Evolutionary conservation across 352 stramenopile genomes (phyloP).

Genomic region (Thraustotheca clavata): DNA sequence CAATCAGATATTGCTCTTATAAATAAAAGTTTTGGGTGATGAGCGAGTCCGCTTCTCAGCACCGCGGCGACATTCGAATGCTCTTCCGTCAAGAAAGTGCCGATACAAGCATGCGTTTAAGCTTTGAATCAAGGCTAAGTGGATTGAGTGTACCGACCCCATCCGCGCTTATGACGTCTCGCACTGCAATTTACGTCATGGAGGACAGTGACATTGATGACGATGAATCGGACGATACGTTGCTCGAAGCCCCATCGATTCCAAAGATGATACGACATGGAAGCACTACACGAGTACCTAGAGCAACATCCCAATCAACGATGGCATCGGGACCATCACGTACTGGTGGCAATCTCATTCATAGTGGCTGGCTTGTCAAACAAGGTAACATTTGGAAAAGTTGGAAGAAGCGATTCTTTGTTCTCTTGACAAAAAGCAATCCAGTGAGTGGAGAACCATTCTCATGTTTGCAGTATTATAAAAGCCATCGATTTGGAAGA

Average conservation of each 20-base stretch:
- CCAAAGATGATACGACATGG: not conserved
- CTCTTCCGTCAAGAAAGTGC: constrained; percentile 6
- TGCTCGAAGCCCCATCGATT: not conserved
- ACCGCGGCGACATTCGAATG: constrained; percentile 10
- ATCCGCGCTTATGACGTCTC: not conserved
- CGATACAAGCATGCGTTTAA: not conserved
- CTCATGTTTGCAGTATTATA: constrained; percentile 79
- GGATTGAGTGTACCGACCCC: not conserved
- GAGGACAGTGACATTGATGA: constrained; percentile 20
- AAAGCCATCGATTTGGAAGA: constrained; percentile 72
- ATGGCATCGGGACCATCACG: not conserved
- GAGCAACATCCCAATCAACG: not conserved
- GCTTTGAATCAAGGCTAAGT: not conserved
- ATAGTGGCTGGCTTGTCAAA: constrained; percentile 34
- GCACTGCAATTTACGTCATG: constrained; percentile 17
- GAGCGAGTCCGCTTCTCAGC: too few species aligned
- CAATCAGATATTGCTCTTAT: too few species aligned
- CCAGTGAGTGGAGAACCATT: constrained; percentile 51
- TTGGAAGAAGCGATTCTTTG: constrained; percentile 83
- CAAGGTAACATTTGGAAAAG: constrained; percentile 45
- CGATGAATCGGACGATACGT: constrained; percentile 1
- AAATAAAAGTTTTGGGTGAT: too few species aligned
- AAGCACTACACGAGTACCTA: not conserved
- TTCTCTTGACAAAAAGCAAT: constrained; percentile 77
- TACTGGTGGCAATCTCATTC: constrained; percentile 22